A percentile compares a stretch with the other conserved stretches of the same genome.
Evolutionary conservation across 2,329 filamentous ascomycete genomes (phyloP).

Genomic region (Cladosporium sp.): DNA sequence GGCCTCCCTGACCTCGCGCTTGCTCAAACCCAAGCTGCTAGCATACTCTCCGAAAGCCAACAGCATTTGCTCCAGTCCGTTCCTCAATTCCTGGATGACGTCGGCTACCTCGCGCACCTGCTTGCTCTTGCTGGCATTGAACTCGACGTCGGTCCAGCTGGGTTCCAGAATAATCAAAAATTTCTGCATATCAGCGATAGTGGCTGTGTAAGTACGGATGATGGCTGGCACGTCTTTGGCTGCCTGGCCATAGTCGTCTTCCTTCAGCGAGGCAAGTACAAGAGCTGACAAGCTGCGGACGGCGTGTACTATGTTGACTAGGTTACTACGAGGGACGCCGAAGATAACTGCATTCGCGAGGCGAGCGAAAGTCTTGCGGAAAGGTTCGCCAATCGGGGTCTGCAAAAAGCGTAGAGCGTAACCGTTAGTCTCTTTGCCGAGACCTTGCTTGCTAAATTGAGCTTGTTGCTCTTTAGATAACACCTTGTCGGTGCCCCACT

Average conservation of each 20-base stretch:
- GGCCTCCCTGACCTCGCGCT: conserved; percentile 68
- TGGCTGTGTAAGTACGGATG: conserved; percentile 66
- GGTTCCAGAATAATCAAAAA: conserved; percentile 58
- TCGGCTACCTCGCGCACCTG: conserved; percentile 63
- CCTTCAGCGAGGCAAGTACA: conserved; percentile 66
- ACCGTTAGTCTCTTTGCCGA: conserved; percentile 41
- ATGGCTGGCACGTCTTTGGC: conserved; percentile 73
- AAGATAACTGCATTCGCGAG: conserved; percentile 65
- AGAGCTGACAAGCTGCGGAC: conserved; percentile 60
- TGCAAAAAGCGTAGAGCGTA: conserved; percentile 44
- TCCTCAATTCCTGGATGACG: conserved; percentile 61
- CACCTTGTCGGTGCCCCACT: conserved; percentile 23
- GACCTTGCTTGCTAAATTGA: conserved; percentile 46
- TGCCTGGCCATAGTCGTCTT: conserved; percentile 84
- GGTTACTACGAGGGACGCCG: conserved; percentile 68
- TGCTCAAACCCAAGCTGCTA: conserved; percentile 63
- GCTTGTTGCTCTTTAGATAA: conserved; percentile 51
- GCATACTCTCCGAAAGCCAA: conserved; percentile 71
- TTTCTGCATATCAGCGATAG: conserved; percentile 64
- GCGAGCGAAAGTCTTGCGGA: conserved; percentile 66
- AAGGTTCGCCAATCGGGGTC: conserved; percentile 59
- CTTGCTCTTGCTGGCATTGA: conserved; percentile 41
- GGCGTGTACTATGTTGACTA: conserved; percentile 66
- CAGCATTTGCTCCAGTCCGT: conserved; percentile 62
- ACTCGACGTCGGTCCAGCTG: conserved; percentile 76